Conservation (phyloP, 495 filamentous ascomycete species). For the Aspergillus cristatus region DNA sequence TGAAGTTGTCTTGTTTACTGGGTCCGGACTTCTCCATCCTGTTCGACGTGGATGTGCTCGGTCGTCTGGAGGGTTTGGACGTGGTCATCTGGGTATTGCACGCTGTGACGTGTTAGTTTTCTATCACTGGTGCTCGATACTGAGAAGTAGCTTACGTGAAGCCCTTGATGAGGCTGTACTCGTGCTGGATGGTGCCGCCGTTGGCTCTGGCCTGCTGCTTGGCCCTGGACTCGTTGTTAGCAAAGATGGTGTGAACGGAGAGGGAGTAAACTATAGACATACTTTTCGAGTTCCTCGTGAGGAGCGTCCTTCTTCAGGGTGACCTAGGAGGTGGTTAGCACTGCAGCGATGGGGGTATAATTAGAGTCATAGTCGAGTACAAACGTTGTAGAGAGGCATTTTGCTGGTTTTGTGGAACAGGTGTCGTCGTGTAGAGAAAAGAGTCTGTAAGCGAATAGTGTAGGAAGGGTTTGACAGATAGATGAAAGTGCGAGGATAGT, state of each 20-base stretch:
- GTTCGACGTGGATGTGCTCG: constrained; percentile 70
- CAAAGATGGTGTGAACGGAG: constrained; percentile 1
- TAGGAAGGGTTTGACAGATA: too few species aligned
- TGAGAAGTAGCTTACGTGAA: constrained; percentile 61
- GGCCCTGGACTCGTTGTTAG: constrained; percentile 52
- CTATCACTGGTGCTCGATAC: not conserved
- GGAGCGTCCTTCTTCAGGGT: constrained; percentile 62
- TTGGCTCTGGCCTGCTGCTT: constrained; percentile 60
- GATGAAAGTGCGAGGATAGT: too few species aligned
- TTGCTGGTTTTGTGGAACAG: constrained; percentile 14
- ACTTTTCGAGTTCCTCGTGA: constrained; percentile 55
- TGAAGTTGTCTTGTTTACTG: constrained; percentile 37
- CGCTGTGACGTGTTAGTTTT: constrained; percentile 43
- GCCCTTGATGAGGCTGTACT: constrained; percentile 79
- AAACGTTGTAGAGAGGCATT: constrained; percentile 68
- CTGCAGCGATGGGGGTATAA: constrained; percentile 2
- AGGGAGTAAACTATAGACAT: not conserved
- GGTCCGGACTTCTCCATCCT: constrained; percentile 58
- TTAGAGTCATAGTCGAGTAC: constrained; percentile 19
- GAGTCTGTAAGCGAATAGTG: too few species aligned
- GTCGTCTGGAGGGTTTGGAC: constrained; percentile 51
- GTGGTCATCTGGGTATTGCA: constrained; percentile 58
- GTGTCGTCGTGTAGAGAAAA: not conserved
- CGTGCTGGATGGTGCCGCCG: constrained; percentile 73
- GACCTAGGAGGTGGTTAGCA: constrained; percentile 44